Evolutionary conservation across 2,329 filamentous ascomycete genomes (phyloP), one percentile per base, ranked within the genome.

Genomic region (Colletotrichum lupini): DNA sequence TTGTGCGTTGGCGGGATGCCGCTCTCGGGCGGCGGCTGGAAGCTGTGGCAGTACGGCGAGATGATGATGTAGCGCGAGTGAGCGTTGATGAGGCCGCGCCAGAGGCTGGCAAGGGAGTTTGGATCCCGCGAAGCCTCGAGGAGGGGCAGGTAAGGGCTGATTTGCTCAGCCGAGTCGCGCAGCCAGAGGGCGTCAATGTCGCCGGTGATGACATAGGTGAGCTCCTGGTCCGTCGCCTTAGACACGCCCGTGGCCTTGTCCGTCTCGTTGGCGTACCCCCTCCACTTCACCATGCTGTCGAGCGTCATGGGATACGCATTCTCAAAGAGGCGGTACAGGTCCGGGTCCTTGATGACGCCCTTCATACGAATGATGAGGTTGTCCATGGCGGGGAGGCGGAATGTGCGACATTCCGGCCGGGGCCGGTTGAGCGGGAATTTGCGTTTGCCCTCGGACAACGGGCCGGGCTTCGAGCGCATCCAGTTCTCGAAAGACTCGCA

Each of bases 111-210:
- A 24, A 94, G 85, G 0, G 91, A 92, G 77, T 91, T 85, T 5
- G 84, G 81, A 4, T 86, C 85, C 6, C 82, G 82, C 49, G 88
- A 89, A 3, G 88, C 84, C 65, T 87, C 86, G 22, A 94, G 82
- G 12, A 94, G 82, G 1, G 89, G 87, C 58, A 92, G 85, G 77
- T 94, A 92, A 35, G 91, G 92, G 76, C 92, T 91, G 81, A 94
- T 87, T 80, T 94, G 92, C 77, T 93, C 93, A 19, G 92, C 90
- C 14, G 94, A 96, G 81, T 98, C 95, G 57, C 95, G 91, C 70
- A 98, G 85, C 95, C 95, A 98, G 84, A 96, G 94, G 0, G 94
- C 94, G 78, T 95, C 92, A 80, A 96, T 96, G 78, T 96, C 94
- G 53, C 94, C 94, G 0, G 94, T 96, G 62, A 95, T 94, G 74